Evolutionary conservation across 306 rosid species (phyloP), one percentile per base, ranked within the genome.

Genomic region (Citrullus mucosospermus): DNA sequence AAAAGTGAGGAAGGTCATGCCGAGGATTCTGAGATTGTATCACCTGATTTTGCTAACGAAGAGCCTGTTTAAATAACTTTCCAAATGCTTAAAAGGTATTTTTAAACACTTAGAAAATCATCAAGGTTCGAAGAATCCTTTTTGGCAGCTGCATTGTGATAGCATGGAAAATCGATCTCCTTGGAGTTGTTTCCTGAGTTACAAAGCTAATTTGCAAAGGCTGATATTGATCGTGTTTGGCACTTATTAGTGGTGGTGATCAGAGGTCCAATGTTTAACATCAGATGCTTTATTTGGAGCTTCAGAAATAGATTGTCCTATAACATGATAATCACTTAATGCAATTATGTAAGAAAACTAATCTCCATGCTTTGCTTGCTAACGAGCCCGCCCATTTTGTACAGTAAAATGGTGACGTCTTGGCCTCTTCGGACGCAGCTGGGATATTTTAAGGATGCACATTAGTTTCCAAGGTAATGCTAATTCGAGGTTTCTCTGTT

Each of bases 1-100:
- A 51, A 51, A 77, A 84, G 79, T 34, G 78, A 78, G 44, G 93
- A 81, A 38, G 81, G 81, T 32, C 86, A 78, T 72, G 58, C 70
- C 4, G 34, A 48, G 6, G 82, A 69, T 41, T 80, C 71, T 84
- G 96, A 89, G 82, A 78, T 69, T 80, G 72, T 86, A 34, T 80
- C 85, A 13, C 78, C 85, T n/a, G 91, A 85, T 85, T 87, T 90
- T 79, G 88, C 93, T 1, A 93, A 87, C 4, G 11, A 43, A 6
- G 48, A 43, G 48, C 48, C 8, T 43, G 48, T 43, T 43, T 43
- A 9, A 43, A 43, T 9, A 44, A 44, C 50, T 44, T 44, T 44
- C 50, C 3, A 44, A 44, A 8, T 9, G 50, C 2, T 44, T 8
- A 44, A 9, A 44, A 44, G 2, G 12, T 44, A 44, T 9, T 44